These are phyloP conservation scores for Suillus paluster DNA, from an alignment of 768 basidiomycete genomes.

Conservation along the genomic window DNA sequence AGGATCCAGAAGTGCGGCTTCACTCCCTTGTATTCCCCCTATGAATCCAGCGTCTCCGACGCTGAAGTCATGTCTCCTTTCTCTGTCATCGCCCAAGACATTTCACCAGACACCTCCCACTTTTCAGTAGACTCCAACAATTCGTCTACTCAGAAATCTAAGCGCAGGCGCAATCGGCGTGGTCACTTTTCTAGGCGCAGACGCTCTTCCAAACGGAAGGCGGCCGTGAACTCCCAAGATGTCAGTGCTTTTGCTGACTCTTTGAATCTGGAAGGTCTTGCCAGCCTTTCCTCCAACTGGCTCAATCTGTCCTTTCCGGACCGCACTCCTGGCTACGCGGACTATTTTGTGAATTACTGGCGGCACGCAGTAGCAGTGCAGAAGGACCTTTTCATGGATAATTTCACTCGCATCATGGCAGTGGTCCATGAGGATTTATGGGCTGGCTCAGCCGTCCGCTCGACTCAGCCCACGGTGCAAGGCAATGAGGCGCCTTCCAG, in stretches of 20 bases:
- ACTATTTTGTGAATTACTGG: slow-evolving; percentile 2
- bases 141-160: neutral
- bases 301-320: neutral
- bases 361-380: neutral
- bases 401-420: neutral
- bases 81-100: neutral
- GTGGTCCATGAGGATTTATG: neutral
- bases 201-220: neutral
- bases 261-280: neutral
- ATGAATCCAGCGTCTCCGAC: neutral
- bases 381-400: neutral
- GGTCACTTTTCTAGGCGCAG: neutral
- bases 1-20: slow-evolving; percentile 1
- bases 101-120: neutral
- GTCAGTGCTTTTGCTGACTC: neutral
- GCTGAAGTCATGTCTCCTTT: neutral
- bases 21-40: neutral
- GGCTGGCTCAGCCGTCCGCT: neutral
- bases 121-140: neutral
- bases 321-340: neutral
- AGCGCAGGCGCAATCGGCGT: neutral
- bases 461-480: neutral
- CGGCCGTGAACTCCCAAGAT: neutral
- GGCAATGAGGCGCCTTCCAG: neutral
- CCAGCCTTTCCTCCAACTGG: neutral